A percentile compares a stretch with the other conserved stretches of the same genome.
Evolutionary conservation across 2,329 filamentous ascomycete genomes (phyloP).

Genomic region (Trichoderma arundinaceum): DNA sequence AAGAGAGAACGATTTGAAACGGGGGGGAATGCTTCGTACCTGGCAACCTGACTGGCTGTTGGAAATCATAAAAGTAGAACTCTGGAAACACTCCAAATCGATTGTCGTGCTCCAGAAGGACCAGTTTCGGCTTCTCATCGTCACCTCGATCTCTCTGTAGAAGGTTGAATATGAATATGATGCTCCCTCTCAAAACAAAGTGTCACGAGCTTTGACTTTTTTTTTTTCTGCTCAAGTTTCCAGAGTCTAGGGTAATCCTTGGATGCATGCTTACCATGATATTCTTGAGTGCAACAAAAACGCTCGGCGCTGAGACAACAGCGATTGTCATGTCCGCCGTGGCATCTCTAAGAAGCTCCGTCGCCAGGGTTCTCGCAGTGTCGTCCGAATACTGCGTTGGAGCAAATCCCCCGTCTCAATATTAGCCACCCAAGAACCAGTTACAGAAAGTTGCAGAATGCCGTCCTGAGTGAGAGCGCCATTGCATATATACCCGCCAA

Average conservation of each 20-base stretch:
- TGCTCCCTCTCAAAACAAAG: neutral
- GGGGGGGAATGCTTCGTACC: slow-evolving; percentile 42
- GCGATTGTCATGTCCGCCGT: slow-evolving; percentile 65
- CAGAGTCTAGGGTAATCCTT: too few relatives aligned
- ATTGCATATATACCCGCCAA: too few relatives aligned
- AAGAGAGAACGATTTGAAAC: too few relatives aligned
- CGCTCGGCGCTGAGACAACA: slow-evolving; percentile 76
- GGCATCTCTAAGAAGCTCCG: slow-evolving; percentile 67
- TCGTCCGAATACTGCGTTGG: slow-evolving; percentile 69
- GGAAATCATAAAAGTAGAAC: slow-evolving; percentile 77
- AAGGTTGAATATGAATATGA: neutral
- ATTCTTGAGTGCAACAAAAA: slow-evolving; percentile 78
- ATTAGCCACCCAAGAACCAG: neutral
- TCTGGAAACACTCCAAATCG: slow-evolving; percentile 76
- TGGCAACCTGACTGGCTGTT: slow-evolving; percentile 69
- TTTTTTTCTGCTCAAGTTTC: neutral
- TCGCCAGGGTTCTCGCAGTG: slow-evolving; percentile 68
- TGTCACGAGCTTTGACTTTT: too few relatives aligned
- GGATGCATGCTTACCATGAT: slow-evolving; percentile 56
- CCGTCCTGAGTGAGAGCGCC: too few relatives aligned
- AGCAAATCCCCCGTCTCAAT: neutral
- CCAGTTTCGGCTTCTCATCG: slow-evolving; percentile 58
- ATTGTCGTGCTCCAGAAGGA: slow-evolving; percentile 74
- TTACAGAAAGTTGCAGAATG: too few relatives aligned
- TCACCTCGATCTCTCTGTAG: slow-evolving; percentile 35